These are phyloP conservation scores for Mycena chlorophos DNA, from an alignment of 768 basidiomycete species.

Conservation along the genomic window DNA sequence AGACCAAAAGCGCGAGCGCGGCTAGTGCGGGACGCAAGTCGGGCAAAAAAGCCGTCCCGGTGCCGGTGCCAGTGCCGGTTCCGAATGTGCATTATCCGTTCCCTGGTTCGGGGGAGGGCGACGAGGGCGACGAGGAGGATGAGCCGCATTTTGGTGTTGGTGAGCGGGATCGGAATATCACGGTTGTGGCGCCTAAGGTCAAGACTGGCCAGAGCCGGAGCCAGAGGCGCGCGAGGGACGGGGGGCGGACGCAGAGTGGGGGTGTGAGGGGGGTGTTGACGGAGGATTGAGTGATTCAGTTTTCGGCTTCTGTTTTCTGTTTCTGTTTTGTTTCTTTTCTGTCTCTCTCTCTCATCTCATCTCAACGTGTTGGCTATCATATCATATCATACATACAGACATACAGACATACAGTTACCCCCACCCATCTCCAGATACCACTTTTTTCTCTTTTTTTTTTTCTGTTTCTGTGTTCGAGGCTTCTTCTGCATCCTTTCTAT, in stretches of 20 bases:
- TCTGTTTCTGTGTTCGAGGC: too few species aligned
- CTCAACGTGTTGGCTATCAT: too few species aligned
- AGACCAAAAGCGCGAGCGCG: constrained; percentile 31
- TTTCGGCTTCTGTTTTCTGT: too few species aligned
- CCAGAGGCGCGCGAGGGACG: constrained; percentile 67
- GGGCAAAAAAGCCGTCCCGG: too few species aligned
- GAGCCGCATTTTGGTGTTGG: constrained; percentile 19
- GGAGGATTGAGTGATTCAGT: constrained; percentile 35
- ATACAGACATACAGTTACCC: too few species aligned
- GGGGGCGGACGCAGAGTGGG: constrained; percentile 82
- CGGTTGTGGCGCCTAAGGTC: constrained; percentile 22
- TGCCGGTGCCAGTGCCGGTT: constrained; percentile 41
- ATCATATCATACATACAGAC: too few species aligned
- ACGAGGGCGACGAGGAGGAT: constrained; percentile 24
- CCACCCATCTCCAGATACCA: too few species aligned
- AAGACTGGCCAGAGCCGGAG: constrained; percentile 15
- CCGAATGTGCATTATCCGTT: constrained; percentile 62
- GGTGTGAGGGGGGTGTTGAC: constrained; percentile 76
- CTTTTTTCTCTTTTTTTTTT: too few species aligned
- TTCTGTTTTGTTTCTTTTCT: too few species aligned
- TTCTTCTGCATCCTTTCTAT: too few species aligned
- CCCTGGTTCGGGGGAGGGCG: constrained; percentile 52
- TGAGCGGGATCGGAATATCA: constrained; percentile 17
- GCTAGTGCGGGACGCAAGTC: constrained; percentile 42
- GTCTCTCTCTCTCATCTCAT: too few species aligned